Percentiles rank a stretch among this genome's conserved stretches.
Conservation (phyloP, 495 filamentous ascomycete genomes). For the Rostrohypoxylon terebratum region DNA sequence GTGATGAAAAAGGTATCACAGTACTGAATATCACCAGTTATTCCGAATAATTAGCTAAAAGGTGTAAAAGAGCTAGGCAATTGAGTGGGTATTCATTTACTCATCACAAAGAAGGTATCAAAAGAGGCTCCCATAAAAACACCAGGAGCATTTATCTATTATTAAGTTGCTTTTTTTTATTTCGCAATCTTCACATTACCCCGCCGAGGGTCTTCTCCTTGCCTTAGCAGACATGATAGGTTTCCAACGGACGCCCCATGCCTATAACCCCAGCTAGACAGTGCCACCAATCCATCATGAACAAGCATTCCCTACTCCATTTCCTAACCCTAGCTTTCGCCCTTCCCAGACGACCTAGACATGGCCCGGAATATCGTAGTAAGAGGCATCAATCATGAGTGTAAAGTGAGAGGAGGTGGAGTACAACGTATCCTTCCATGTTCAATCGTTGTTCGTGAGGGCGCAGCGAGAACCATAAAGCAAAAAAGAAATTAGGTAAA, state of each 20-base stretch:
- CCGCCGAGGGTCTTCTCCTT: not conserved
- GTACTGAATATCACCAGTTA: too few species aligned
- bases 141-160: constrained; percentile 29
- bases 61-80: not conserved
- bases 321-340: constrained; percentile 16
- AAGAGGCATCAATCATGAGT: constrained; percentile 20
- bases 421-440: constrained; percentile 8
- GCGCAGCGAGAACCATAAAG: constrained; percentile 21
- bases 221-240: constrained; percentile 15
- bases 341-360: constrained; percentile 14
- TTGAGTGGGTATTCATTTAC: too few species aligned
- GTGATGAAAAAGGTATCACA: too few species aligned
- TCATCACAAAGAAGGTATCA: too few species aligned
- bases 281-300: not conserved
- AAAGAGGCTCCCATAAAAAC: not conserved
- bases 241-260: constrained; percentile 20
- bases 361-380: constrained; percentile 17
- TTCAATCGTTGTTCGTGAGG: constrained; percentile 19
- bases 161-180: constrained; percentile 34
- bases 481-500: constrained; percentile 18
- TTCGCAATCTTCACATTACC: constrained; percentile 12
- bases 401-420: constrained; percentile 2
- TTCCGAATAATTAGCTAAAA: not conserved
- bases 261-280: constrained; percentile 12
- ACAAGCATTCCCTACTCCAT: constrained; percentile 4